These are phyloP conservation scores for Paraphoma sp. DNA, from an alignment of 2,329 filamentous ascomycete species.

Conservation along the genomic window DNA sequence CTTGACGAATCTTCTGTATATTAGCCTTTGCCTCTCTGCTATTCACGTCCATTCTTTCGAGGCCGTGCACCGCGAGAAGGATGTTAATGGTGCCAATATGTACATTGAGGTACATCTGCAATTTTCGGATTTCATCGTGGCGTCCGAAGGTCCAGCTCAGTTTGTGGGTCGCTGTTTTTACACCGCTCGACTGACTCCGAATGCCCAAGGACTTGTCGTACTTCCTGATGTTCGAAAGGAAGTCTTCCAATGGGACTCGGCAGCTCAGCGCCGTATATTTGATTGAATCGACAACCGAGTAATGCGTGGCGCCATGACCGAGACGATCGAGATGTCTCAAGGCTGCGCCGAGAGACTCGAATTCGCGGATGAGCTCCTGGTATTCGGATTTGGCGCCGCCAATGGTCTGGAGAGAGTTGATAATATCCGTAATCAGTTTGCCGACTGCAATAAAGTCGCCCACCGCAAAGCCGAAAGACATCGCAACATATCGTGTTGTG, in stretches of 20 bases:
- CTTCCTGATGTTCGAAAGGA: slow-evolving; percentile 10
- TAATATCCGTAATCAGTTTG: slow-evolving; percentile 8
- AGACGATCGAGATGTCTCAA: slow-evolving; percentile 13
- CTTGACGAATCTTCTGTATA: neutral
- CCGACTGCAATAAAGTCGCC: slow-evolving; percentile 11
- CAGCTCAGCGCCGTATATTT: slow-evolving; percentile 12
- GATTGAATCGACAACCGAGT: neutral
- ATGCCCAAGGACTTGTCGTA: slow-evolving; percentile 10
- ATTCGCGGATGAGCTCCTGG: slow-evolving; percentile 13
- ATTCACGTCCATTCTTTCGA: slow-evolving; percentile 1
- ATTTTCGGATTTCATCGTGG: neutral
- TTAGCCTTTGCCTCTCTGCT: neutral
- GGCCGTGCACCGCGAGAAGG: neutral
- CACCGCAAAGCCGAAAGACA: slow-evolving; percentile 4
- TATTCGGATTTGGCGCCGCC: slow-evolving; percentile 16
- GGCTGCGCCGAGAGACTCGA: slow-evolving; percentile 5
- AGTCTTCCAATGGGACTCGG: slow-evolving; percentile 7
- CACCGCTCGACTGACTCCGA: neutral
- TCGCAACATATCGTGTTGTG: too few species aligned
- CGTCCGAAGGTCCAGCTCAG: slow-evolving; percentile 3
- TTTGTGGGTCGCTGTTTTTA: slow-evolving; percentile 1
- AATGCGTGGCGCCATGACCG: neutral
- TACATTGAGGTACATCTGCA: slow-evolving; percentile 10
- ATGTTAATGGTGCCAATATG: slow-evolving; percentile 14
- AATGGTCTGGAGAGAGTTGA: neutral